Percentiles rank a stretch among this genome's conserved stretches.
These are phyloP conservation scores for Solidago caesia DNA, from an alignment of 129 eudicot species.

Conservation along the genomic window DNA sequence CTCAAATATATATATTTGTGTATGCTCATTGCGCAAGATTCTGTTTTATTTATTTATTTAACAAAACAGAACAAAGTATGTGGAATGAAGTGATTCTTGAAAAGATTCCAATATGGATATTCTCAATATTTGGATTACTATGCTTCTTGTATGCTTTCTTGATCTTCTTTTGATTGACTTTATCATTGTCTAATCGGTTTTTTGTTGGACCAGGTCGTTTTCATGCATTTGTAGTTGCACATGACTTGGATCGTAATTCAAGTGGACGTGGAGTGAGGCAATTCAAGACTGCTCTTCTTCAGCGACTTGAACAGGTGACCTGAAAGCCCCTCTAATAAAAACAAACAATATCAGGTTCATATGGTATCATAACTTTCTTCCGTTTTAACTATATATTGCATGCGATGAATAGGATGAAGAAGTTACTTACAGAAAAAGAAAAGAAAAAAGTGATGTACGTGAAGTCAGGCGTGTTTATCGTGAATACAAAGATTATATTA, in stretches of 20 bases:
- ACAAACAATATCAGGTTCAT: background rate
- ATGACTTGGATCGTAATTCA: slow-evolving; percentile 85
- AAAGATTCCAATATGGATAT: slow-evolving; percentile 6
- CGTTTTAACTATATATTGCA: slow-evolving; percentile 8
- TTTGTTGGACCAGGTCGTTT: slow-evolving; percentile 75
- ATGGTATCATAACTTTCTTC: slow-evolving; percentile 1
- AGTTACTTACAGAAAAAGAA: slow-evolving; percentile 61
- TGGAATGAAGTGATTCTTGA: slow-evolving; percentile 16
- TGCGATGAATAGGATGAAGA: slow-evolving; percentile 71
- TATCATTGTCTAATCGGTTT: slow-evolving; percentile 18
- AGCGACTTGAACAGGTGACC: slow-evolving; percentile 82
- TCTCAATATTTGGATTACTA: background rate
- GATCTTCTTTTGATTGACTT: background rate
- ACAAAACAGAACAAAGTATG: background rate
- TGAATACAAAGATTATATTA: slow-evolving; percentile 67
- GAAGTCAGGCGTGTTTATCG: slow-evolving; percentile 89
- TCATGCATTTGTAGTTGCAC: slow-evolving; percentile 94
- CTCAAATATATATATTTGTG: slow-evolving; percentile 1
- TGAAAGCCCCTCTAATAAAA: background rate
- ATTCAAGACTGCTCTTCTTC: slow-evolving; percentile 95
- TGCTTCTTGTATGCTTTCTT: slow-evolving; percentile 9
- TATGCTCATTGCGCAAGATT: slow-evolving; percentile 16
- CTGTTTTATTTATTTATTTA: background rate
- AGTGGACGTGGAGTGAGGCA: slow-evolving; percentile 94
- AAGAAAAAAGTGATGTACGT: slow-evolving; percentile 85